Conservation (phyloP, 345 rosid genomes). For the Schrenkiella parvula region DNA sequence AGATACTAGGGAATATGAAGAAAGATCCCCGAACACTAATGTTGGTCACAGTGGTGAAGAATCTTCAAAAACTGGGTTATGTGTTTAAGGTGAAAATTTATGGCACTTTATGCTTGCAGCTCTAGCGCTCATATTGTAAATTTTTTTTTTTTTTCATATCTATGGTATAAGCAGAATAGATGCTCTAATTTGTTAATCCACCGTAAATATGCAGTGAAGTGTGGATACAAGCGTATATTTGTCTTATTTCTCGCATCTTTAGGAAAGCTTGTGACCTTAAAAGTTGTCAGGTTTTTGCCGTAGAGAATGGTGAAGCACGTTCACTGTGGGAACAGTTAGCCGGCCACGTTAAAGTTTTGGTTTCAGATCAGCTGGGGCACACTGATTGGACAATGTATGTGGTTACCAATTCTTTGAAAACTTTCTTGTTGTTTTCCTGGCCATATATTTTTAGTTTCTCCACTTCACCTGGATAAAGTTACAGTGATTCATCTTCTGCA, state of each 20-base stretch:
- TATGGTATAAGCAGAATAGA: slow-evolving; percentile 4
- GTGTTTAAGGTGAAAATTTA: slow-evolving; percentile 54
- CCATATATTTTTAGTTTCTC: slow-evolving; percentile 4
- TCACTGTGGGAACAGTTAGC: slow-evolving; percentile 65
- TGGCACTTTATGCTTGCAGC: slow-evolving; percentile 11
- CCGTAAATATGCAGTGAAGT: slow-evolving; percentile 6
- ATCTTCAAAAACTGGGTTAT: slow-evolving; percentile 81
- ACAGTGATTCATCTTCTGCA: slow-evolving; percentile 35
- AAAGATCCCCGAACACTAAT: slow-evolving; percentile 65
- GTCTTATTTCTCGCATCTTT: slow-evolving; percentile 15
- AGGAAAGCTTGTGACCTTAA: slow-evolving; percentile 37
- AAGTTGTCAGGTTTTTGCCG: slow-evolving; percentile 63
- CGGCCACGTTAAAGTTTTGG: slow-evolving; percentile 48
- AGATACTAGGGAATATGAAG: slow-evolving; percentile 79
- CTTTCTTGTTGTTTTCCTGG: slow-evolving; percentile 7
- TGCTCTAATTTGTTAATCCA: slow-evolving; percentile 9
- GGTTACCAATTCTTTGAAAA: slow-evolving; percentile 3
- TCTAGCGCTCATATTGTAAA: slow-evolving; percentile 6
- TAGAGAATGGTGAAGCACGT: slow-evolving; percentile 51
- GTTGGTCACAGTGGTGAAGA: slow-evolving; percentile 74
- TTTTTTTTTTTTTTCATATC: neutral
- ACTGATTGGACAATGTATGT: slow-evolving; percentile 93
- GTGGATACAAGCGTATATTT: slow-evolving; percentile 10
- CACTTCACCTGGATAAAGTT: slow-evolving; percentile 25
- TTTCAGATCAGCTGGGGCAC: slow-evolving; percentile 43